These are phyloP conservation scores for Pseudocercospora eumusae DNA, from an alignment of 2,329 filamentous ascomycete genomes.

Conservation along the genomic window DNA sequence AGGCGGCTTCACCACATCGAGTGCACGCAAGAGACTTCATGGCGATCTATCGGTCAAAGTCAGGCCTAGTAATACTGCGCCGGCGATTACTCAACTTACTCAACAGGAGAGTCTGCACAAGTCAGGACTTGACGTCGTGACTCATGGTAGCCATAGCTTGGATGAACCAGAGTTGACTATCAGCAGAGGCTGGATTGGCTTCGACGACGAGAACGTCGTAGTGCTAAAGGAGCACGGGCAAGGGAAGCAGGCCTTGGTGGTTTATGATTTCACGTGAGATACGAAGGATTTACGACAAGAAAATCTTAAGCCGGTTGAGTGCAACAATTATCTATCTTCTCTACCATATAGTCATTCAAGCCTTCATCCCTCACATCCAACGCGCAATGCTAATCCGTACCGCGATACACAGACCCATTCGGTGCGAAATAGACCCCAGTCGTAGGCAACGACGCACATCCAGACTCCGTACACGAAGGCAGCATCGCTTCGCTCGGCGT, in stretches of 20 bases:
- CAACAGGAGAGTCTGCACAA: background rate
- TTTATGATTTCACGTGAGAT: slow-evolving; percentile 79
- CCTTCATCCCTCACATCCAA: background rate
- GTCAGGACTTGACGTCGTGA: slow-evolving; percentile 28
- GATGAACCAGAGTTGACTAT: slow-evolving; percentile 41
- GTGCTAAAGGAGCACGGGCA: slow-evolving; percentile 71
- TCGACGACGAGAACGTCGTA: slow-evolving; percentile 90
- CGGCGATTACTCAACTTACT: too few relatives aligned
- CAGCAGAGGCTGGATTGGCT: slow-evolving; percentile 70
- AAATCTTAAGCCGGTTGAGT: background rate
- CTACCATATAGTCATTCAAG: background rate
- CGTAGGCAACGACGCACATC: background rate
- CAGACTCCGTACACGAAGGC: background rate
- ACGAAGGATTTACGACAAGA: background rate
- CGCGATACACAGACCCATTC: background rate
- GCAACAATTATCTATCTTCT: background rate
- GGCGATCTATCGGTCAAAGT: slow-evolving; percentile 58
- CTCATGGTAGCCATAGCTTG: slow-evolving; percentile 8
- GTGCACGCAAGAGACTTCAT: slow-evolving; percentile 46
- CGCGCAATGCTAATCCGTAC: slow-evolving; percentile 1
- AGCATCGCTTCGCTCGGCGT: background rate
- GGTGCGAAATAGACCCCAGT: slow-evolving; percentile 1
- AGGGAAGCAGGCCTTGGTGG: slow-evolving; percentile 71
- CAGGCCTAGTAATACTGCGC: slow-evolving; percentile 26
- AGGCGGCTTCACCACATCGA: slow-evolving; percentile 58